Evolutionary conservation across 495 filamentous ascomycete genomes (phyloP).

Genomic region (Tirmania nivea): DNA sequence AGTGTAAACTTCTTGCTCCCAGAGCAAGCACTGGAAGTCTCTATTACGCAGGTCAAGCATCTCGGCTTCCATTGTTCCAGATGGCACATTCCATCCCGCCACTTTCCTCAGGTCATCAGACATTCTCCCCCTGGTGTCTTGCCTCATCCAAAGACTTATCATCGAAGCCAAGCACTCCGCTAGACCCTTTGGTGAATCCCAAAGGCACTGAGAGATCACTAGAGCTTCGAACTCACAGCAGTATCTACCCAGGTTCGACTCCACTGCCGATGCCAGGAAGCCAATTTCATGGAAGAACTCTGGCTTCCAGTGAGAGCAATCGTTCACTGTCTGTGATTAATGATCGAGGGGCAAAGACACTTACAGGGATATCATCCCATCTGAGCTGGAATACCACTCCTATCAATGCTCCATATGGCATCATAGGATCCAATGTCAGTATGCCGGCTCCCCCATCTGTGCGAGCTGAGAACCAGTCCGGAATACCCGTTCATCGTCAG

Average conservation of each 20-base stretch:
- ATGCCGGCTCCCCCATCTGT: neutral
- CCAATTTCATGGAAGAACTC: too few relatives aligned
- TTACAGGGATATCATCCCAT: too few relatives aligned
- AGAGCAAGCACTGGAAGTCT: too few relatives aligned
- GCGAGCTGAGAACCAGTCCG: too few relatives aligned
- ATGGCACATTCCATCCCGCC: neutral
- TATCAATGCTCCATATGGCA: neutral
- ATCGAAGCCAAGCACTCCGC: too few relatives aligned
- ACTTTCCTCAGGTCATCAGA: too few relatives aligned
- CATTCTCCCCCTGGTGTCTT: neutral
- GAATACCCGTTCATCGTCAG: neutral
- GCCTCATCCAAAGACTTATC: neutral
- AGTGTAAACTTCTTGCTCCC: too few relatives aligned
- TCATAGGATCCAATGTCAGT: neutral
- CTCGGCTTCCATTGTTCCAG: neutral
- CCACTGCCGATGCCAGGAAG: neutral
- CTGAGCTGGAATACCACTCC: neutral
- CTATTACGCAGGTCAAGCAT: slow-evolving; percentile 33
- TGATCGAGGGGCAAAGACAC: too few relatives aligned
- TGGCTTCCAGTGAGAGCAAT: too few relatives aligned
- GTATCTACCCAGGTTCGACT: neutral
- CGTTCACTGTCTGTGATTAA: too few relatives aligned
- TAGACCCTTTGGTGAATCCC: too few relatives aligned
- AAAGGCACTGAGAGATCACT: too few relatives aligned
- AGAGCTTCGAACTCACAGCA: neutral